Evolutionary conservation across 805 yeast species (phyloP), one percentile per base, ranked within the genome.

Genomic region (Saturnispora saitoi): DNA sequence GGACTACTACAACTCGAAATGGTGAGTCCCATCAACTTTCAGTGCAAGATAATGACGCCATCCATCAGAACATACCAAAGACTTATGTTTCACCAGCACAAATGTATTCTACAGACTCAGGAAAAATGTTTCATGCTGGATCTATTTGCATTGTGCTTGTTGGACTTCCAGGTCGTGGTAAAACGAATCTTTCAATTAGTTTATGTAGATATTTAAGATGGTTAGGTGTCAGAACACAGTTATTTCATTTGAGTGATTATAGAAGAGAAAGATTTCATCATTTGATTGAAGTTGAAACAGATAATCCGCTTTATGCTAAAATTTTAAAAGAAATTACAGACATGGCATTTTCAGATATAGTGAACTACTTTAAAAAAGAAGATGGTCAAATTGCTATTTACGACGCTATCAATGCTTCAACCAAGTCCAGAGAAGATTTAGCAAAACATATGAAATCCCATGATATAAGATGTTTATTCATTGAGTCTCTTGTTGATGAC

Each of bases 121-220:
- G 99, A 0, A 77, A 88, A 54, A 72, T 93, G 58, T 93, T 87
- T 69, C 98, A 93, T 60, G 98, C 99, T 4, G 99, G 99, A 3
- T 86, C 87, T 58, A 80, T 93, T 40, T 80, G 95, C 57, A 83
- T 93, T 47, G 87, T 85, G 4, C 73, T 93, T 56, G 91, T 86
- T 4, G 99, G 99, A 0, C 72, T 90, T 51, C 98, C 99, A 2
- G 98, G 96, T 1, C 75, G 98, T 43, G 97, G 98, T 2, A 93
- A 93, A 63, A 93, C 99, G 1, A 88, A 89, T 62, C 72, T 91
- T 45, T 84, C 96, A 5, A 97, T 91, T 36, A 83, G 95, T 12
- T 73, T 93, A 54, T 88, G 96, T 4, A 76, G 99, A 50, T 93
- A 90, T 64, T 71, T 95, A 56, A 76, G 97, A 58, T 93, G 99